phyloP scores from a whole-genome alignment of 1,139 yeast genomes.

The Hyphopichia pseudoburtonii region DNA sequence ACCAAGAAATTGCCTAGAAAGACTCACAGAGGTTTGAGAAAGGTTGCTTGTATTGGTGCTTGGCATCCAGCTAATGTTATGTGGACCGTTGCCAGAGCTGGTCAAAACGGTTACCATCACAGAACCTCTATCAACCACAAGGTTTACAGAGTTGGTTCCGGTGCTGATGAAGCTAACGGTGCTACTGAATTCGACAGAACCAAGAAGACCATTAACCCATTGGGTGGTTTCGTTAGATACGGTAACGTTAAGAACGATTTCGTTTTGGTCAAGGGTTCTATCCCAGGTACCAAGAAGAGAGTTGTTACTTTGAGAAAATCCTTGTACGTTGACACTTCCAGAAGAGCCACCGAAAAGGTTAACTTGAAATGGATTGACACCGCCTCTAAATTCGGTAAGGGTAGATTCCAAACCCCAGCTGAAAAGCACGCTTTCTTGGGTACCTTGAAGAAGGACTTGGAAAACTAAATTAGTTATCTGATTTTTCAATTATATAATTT shows the following conservation, averaged over 20 bases:
- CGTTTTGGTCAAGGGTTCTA: constrained; percentile 96
- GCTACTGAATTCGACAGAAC: constrained; percentile 99
- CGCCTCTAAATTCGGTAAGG: constrained; percentile 99
- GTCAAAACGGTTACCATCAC: constrained; percentile 99
- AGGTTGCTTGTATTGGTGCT: constrained; percentile 99
- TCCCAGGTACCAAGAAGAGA: constrained; percentile 99
- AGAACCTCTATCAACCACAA: constrained; percentile 99
- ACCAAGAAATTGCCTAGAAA: constrained; percentile 99
- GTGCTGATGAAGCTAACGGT: constrained; percentile 90
- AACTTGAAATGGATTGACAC: constrained; percentile 99
- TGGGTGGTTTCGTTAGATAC: constrained; percentile 99
- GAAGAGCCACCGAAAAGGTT: constrained; percentile 96
- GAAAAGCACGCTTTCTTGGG: constrained; percentile 99
- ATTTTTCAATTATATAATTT: no score
- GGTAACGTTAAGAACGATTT: constrained; percentile 98
- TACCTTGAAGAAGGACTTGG: constrained; percentile 94
- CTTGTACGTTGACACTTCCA: constrained; percentile 95
- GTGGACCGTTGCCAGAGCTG: constrained; percentile 99
- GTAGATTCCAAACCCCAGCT: constrained; percentile 99
- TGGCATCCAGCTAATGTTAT: constrained; percentile 99
- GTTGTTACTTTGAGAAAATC: constrained; percentile 98
- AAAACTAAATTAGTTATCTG: constrained; percentile 21
- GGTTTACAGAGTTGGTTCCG: constrained; percentile 99
- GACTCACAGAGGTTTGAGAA: constrained; percentile 99
- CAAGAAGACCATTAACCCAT: constrained; percentile 98